Evolutionary conservation across 2,329 filamentous ascomycete genomes (phyloP), one percentile per base, ranked within the genome.

Genomic region (Aspergillus luchuensis): DNA sequence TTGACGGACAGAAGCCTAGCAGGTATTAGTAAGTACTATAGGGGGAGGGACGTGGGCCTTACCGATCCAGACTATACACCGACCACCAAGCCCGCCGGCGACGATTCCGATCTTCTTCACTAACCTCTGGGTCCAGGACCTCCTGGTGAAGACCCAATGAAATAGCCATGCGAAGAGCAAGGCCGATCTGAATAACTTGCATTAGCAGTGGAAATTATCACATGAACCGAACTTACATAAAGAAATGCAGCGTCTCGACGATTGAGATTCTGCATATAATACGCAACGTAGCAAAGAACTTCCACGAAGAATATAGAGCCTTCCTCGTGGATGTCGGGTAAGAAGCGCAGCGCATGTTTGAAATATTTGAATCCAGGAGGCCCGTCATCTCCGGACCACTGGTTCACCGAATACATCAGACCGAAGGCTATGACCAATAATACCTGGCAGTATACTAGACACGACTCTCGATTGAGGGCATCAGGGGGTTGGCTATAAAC

Each of bases 231-330:
- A 50, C 69, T 51, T 63, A 79, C 75, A 61, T 85, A 85, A 19
- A 85, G 73, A 57, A 83, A 85, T 0, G 84, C 83, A 2, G 82
- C 82, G 68, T 86, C 83, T 19, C 81, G 76, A 0, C 82, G 78
- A 64, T 85, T 85, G 61, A 85, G 75, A 61, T 84, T 85, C 62
- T 85, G 83, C 78, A 86, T 80, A 45, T 84, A 86, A 65, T 85
- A 85, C 13, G 82, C 83, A 1, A 84, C 78, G 50, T 85, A 78
- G 8, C 82, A 81, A 7, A 86, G 71, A 1, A 84, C 82, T 66
- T 85, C 83, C 2, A 85, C 82, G 45, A 83, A 84, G 17, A 83
- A 72, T 2, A 85, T 78, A 0, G 82, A 85, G 0, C 82, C 82
- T 54, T 84, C 79, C 63, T 85, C 84, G 57, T 86, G 81, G 2